Evolutionary conservation across 371 early-diverging fungal genomes (phyloP), one percentile per base, ranked within the genome.

Genomic region (Fennellomyces sp.): DNA sequence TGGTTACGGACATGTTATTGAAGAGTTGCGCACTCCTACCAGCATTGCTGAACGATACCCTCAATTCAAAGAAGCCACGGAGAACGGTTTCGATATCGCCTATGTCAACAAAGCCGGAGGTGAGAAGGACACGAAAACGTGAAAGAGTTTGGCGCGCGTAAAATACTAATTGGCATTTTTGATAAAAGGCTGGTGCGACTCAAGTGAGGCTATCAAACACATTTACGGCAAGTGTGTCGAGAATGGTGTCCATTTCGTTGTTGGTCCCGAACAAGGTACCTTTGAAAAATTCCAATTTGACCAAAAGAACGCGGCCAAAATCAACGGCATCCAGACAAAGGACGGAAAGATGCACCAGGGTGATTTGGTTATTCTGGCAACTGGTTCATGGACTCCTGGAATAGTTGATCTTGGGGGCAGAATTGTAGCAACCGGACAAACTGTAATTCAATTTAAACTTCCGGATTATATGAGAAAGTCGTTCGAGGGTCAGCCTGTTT

Each of bases 361-460:
- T 0, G 81, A 75, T 47, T 58, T 53, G 5, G 77, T 86, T 0
- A 42, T 86, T 3, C 54, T 84, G 48, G 75, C 80, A 0, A 76
- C 83, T 13, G 87, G 87, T 8, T 68, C 80, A 12, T 86, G 87
- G 87, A 80, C 81, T n/a, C 70, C 79, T 0, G 68, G 76, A 15
- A 5, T 84, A 3, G 60, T 86, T 2, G 75, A 81, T 31, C 52
- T 80, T 41, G 56, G 59, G 19, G 54, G 60, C 13, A 52, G 71
- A 19, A 53, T 82, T 26, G 61, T 66, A 11, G 81, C 85, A 0
- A 70, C 81, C 5, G 87, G 81, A 5, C 83, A 83, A 59, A 69
- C 80, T 3, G 84, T 86, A 0, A 53, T 83, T 10, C 82, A 84
- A 25, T 69, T 86, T 50, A 61, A 74, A 52, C 25, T 55, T 21